These are phyloP conservation scores for Grigorovia yakushimaensis DNA, from an alignment of 805 yeast species.

Conservation along the genomic window DNA sequence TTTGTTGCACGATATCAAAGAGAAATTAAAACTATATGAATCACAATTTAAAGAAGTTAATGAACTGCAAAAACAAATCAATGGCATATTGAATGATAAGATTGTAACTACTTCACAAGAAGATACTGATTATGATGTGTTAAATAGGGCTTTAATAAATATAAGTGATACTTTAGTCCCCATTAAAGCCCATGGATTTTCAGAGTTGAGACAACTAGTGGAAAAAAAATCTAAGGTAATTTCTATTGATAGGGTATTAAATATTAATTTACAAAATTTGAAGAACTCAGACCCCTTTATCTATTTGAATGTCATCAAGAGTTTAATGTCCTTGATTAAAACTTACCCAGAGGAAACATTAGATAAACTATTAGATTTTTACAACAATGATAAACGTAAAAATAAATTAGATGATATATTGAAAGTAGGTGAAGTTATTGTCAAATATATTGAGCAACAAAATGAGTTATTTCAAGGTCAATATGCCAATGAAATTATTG, in stretches of 20 bases:
- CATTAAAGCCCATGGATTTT: constrained; percentile 77
- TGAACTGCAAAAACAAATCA: background rate
- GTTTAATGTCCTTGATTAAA: constrained; percentile 53
- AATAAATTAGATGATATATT: constrained; percentile 55
- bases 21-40: constrained; percentile 6
- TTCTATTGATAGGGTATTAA: constrained; percentile 43
- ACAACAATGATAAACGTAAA: constrained; percentile 24
- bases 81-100: background rate
- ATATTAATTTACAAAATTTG: constrained; percentile 54
- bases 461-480: constrained; percentile 41
- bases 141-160: constrained; percentile 54
- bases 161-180: constrained; percentile 76
- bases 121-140: constrained; percentile 12
- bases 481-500: constrained; percentile 35
- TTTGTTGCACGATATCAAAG: background rate
- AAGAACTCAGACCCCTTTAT: constrained; percentile 79
- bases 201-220: constrained; percentile 47
- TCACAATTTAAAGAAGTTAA: constrained; percentile 8
- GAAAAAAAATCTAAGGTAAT: constrained; percentile 42
- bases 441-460: constrained; percentile 43
- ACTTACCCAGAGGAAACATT: constrained; percentile 32
- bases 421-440: constrained; percentile 72
- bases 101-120: background rate
- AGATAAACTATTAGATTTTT: constrained; percentile 32
- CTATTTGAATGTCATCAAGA: constrained; percentile 75